These are phyloP conservation scores for Cydonia oblonga DNA, from an alignment of 331 rosid genomes.

Conservation along the genomic window DNA sequence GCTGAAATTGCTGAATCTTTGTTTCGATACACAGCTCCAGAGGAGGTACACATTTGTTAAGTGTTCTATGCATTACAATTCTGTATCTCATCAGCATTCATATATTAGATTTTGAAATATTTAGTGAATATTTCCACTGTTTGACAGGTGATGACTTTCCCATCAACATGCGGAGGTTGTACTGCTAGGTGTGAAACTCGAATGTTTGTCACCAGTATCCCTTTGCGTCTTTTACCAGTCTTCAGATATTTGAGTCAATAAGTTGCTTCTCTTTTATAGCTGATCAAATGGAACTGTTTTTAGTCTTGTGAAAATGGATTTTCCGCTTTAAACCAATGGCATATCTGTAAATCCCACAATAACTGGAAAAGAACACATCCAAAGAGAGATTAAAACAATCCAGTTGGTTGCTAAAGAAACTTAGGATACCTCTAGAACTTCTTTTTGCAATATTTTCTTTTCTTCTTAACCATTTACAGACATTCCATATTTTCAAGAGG, in stretches of 20 bases:
- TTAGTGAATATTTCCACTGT: not conserved
- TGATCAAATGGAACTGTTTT: not conserved
- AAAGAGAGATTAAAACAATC: not conserved
- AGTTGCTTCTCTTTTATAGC: not conserved
- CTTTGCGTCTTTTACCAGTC: constrained; percentile 11
- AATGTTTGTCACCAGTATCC: constrained; percentile 93
- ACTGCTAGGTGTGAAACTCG: constrained; percentile 68
- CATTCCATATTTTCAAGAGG: constrained; percentile 95
- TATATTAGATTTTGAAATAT: not conserved
- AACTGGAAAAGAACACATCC: not conserved
- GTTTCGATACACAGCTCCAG: constrained; percentile 84
- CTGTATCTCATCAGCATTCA: not conserved
- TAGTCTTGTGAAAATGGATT: not conserved
- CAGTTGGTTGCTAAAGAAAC: not conserved
- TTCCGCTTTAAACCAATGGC: not conserved
- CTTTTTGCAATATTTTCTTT: not conserved
- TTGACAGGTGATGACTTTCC: constrained; percentile 94
- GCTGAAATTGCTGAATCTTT: constrained; percentile 75
- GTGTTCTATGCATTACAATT: not conserved
- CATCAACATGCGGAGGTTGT: constrained; percentile 87
- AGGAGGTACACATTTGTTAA: constrained; percentile 48
- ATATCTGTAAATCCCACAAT: not conserved
- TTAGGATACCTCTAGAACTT: not conserved
- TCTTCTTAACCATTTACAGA: constrained; percentile 52
- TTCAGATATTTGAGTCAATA: not conserved